These are phyloP conservation scores for Diaporthe ampelina DNA, from an alignment of 2,329 filamentous ascomycete genomes.

Conservation along the genomic window DNA sequence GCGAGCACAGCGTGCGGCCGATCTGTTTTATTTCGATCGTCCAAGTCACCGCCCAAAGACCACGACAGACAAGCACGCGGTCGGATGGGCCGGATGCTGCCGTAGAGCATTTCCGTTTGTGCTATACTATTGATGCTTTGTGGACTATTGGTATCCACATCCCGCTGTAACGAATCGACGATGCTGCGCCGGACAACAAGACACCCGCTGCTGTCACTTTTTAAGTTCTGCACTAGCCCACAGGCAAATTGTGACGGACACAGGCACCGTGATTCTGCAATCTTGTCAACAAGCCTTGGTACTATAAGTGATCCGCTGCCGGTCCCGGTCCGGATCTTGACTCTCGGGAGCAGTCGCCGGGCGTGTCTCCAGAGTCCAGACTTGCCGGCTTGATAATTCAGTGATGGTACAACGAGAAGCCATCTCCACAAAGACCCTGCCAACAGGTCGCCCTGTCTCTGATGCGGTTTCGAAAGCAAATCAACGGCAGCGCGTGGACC, in stretches of 20 bases:
- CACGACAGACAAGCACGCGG: background rate
- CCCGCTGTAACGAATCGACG: background rate
- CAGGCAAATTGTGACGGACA: background rate
- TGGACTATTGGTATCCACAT: conserved; percentile 1
- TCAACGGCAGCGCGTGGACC: too few species aligned
- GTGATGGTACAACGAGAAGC: background rate
- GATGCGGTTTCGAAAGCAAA: background rate
- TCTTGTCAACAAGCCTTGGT: too few species aligned
- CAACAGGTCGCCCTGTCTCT: background rate
- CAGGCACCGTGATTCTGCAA: too few species aligned
- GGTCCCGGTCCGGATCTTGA: conserved; percentile 2
- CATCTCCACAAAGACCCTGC: background rate
- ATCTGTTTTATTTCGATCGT: conserved; percentile 25
- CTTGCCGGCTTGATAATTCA: background rate
- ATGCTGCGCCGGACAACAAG: background rate
- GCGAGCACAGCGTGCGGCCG: background rate
- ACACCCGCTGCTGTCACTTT: conserved; percentile 14
- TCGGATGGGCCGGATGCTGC: conserved; percentile 7
- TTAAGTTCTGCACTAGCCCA: background rate
- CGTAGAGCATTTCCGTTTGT: background rate
- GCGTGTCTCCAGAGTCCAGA: background rate
- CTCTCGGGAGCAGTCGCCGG: background rate
- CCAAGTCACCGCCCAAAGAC: background rate
- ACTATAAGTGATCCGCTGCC: too few species aligned
- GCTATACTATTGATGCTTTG: background rate